Evolutionary conservation across 305 asterid genomes (phyloP), one percentile per base, ranked within the genome.

Genomic region (Euphrasia arctica): DNA sequence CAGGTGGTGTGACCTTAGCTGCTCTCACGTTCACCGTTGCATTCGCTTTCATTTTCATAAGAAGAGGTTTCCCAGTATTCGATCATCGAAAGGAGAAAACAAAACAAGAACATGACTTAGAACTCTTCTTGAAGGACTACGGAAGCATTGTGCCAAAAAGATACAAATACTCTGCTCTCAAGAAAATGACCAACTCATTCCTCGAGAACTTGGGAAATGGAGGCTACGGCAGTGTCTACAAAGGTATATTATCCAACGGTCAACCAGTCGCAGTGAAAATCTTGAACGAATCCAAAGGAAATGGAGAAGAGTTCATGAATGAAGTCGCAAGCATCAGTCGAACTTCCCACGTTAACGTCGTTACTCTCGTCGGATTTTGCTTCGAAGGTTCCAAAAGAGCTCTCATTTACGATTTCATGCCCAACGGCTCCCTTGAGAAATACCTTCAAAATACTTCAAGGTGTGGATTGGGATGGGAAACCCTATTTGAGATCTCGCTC

Each of bases 351-450:
- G 22, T 79, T 9, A 83, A 80, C 49, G 63, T 80, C 31, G 88
- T 75, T 25, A 9, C 73, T 10, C 80, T 80, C 9, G 2, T 78
- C 4, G 84, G 82, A 12, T 80, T 75, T 15, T 82, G 80, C 71
- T 65, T 52, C 32, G 72, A 79, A 8, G 80, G 81, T 10, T 34
- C 66, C 0, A 64, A 75, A 39, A 73, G 73, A 55, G 81, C 83
- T 61, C 74, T 75, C 9, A 5, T 82, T 0, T 82, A 82, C 1
- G 82, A 82, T 7, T 82, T 62, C 75, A 82, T 82, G 79, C 72
- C 76, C 0, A 77, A 82, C 45, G 88, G 83, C 12, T 82, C 85
- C 8, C 82, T 82, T 31, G 85, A 82, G 0, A 77, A 75, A 60
- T 77, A 66, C 74, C 60, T 78, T 6, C 41, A 32, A 0, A 25